Conservation (phyloP, 139 green algal species). For the Spirogloea muscicola region DNA sequence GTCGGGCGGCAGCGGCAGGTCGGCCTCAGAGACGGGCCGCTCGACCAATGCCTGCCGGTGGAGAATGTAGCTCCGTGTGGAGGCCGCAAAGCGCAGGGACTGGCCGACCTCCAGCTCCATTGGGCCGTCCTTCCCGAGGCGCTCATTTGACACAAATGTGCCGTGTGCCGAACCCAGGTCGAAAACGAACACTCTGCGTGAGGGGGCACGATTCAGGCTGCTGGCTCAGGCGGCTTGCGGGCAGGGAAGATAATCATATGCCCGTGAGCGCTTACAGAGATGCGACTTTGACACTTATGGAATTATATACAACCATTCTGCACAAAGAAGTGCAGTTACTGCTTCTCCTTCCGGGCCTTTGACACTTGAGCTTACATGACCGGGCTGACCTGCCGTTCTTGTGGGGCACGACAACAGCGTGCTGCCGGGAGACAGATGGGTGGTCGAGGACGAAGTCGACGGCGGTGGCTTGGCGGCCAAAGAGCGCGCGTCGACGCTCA, state of each 20-base stretch:
- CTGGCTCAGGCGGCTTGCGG: too few species aligned
- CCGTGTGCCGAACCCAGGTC: conserved; percentile 45
- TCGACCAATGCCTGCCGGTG: conserved; percentile 13
- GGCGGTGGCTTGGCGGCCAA: conserved; percentile 33
- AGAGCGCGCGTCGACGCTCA: conserved; percentile 20
- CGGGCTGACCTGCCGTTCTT: conserved; percentile 38
- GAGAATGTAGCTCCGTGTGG: conserved; percentile 41
- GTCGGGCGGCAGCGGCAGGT: conserved; percentile 29
- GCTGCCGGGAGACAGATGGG: conserved; percentile 42
- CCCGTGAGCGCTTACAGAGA: too few species aligned
- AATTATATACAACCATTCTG: too few species aligned
- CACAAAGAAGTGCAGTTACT: too few species aligned
- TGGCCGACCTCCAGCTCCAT: conserved; percentile 34
- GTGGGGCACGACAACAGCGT: conserved; percentile 39
- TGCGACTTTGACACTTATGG: too few species aligned
- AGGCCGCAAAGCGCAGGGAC: conserved; percentile 39
- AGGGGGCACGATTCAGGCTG: too few species aligned
- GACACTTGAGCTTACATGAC: background rate
- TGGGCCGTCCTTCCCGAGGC: conserved; percentile 29
- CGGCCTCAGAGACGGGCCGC: background rate
- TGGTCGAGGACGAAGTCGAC: conserved; percentile 44
- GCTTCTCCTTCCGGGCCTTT: too few species aligned
- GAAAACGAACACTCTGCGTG: conserved; percentile 42
- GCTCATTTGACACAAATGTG: conserved; percentile 46
- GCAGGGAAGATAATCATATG: too few species aligned